These are phyloP conservation scores for Podaxis sp. DNA, from an alignment of 768 basidiomycete species.

Conservation along the genomic window DNA sequence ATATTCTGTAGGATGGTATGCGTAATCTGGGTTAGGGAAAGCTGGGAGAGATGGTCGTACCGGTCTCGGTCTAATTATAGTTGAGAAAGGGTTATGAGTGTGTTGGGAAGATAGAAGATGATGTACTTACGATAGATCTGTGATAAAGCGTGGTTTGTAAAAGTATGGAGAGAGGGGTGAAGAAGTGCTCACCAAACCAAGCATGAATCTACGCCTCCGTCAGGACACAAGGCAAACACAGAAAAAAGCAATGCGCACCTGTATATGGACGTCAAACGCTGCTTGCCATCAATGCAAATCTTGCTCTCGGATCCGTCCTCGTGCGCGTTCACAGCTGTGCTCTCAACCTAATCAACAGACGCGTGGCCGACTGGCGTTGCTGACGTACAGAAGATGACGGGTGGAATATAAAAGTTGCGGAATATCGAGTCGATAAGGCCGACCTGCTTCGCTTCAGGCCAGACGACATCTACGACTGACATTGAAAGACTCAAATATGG, in stretches of 20 bases:
- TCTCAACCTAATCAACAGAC: background rate
- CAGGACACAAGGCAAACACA: background rate
- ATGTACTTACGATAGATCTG: too few species aligned
- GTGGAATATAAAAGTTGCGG: slow-evolving; percentile 66
- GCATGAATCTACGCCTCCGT: slow-evolving; percentile 53
- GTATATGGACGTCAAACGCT: slow-evolving; percentile 73
- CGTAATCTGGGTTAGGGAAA: background rate
- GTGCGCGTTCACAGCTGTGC: slow-evolving; percentile 41
- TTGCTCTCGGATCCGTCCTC: slow-evolving; percentile 68
- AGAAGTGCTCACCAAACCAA: slow-evolving; percentile 41
- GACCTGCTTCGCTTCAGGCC: slow-evolving; percentile 75
- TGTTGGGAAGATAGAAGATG: background rate
- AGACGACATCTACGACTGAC: slow-evolving; percentile 61
- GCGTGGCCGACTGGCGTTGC: background rate
- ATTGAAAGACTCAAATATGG: background rate
- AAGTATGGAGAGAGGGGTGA: background rate
- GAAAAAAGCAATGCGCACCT: slow-evolving; percentile 39
- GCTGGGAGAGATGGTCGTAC: slow-evolving; percentile 32
- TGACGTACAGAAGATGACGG: slow-evolving; percentile 65
- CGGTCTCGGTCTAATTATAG: slow-evolving; percentile 48
- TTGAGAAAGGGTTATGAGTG: background rate
- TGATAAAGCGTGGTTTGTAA: too few species aligned
- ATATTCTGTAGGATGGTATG: slow-evolving; percentile 18
- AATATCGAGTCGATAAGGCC: slow-evolving; percentile 77
- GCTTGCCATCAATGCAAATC: slow-evolving; percentile 81